phyloP scores from a whole-genome alignment of 2,329 filamentous ascomycete genomes.

The Cucurbitaria berberidis region DNA sequence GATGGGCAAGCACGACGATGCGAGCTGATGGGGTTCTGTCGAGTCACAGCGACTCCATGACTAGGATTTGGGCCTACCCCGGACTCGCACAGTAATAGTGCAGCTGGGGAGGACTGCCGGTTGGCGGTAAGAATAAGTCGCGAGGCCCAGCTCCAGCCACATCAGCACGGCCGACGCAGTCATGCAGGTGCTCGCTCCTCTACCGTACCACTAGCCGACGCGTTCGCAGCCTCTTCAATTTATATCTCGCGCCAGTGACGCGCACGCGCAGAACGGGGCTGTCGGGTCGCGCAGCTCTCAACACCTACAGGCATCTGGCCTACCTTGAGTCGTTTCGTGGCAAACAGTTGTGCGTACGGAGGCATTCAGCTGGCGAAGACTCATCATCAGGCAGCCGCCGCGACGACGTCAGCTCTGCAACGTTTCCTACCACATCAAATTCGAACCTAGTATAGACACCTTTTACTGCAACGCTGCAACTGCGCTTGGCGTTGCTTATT shows the following conservation, averaged over 20 bases:
- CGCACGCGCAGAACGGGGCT: too few species aligned
- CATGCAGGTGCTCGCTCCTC: neutral
- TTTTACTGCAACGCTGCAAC: constrained; percentile 5
- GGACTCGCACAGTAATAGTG: neutral
- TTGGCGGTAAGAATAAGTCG: constrained; percentile 14
- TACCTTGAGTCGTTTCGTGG: neutral
- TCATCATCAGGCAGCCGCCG: neutral
- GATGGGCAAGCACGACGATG: constrained; percentile 1
- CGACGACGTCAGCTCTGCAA: neutral
- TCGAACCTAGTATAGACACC: neutral
- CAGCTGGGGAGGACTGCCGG: constrained; percentile 1
- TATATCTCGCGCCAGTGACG: neutral
- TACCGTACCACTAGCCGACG: constrained; percentile 5
- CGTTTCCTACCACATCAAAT: neutral
- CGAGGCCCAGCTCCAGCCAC: constrained; percentile 6
- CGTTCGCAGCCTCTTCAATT: constrained; percentile 7
- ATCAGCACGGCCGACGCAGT: constrained; percentile 14
- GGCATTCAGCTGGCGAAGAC: neutral
- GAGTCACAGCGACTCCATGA: too few species aligned
- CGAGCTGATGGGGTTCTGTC: too few species aligned
- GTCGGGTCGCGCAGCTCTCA: constrained; percentile 4
- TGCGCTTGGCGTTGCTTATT: constrained; percentile 1
- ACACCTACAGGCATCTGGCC: neutral
- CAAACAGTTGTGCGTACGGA: neutral
- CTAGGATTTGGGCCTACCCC: neutral